These are phyloP conservation scores for Symmetrospora coprosmae DNA, from an alignment of 768 basidiomycete genomes.

Conservation along the genomic window DNA sequence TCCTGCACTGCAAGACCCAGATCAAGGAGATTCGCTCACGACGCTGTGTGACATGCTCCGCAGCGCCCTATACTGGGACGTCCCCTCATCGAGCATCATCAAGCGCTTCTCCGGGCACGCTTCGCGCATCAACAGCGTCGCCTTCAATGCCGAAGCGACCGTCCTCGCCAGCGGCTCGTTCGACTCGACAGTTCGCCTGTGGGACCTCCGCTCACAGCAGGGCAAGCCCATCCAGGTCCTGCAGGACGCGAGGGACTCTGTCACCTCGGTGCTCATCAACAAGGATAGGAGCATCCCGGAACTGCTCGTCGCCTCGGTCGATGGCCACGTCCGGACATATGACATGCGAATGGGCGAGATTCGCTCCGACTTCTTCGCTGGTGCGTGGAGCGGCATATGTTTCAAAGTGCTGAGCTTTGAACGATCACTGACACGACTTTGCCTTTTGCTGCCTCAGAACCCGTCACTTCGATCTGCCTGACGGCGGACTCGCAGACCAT, in stretches of 20 bases:
- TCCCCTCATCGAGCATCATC: constrained; percentile 67
- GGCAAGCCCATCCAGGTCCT: constrained; percentile 80
- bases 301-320: constrained; percentile 61
- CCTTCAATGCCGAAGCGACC: constrained; percentile 73
- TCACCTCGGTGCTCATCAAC: constrained; percentile 50
- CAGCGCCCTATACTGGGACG: constrained; percentile 89
- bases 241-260: constrained; percentile 73
- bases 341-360: constrained; percentile 87
- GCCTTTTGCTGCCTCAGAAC: constrained; percentile 44
- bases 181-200: constrained; percentile 76
- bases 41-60: too few species aligned
- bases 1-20: not conserved
- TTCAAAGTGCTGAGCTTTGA: not conserved
- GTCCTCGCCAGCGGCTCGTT: constrained; percentile 89
- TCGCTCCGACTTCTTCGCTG: constrained; percentile 74
- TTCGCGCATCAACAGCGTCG: constrained; percentile 76
- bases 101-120: constrained; percentile 75
- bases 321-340: constrained; percentile 82
- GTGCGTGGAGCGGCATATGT: constrained; percentile 43
- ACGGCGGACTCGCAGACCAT: constrained; percentile 67
- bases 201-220: constrained; percentile 81
- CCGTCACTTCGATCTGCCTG: constrained; percentile 67
- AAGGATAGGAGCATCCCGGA: constrained; percentile 44
- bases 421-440: too few species aligned
- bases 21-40: too few species aligned